A percentile compares a stretch with the other conserved stretches of the same genome.
Evolutionary conservation across 768 basidiomycete species (phyloP).

Genomic region (Hygrocybe punicea): DNA sequence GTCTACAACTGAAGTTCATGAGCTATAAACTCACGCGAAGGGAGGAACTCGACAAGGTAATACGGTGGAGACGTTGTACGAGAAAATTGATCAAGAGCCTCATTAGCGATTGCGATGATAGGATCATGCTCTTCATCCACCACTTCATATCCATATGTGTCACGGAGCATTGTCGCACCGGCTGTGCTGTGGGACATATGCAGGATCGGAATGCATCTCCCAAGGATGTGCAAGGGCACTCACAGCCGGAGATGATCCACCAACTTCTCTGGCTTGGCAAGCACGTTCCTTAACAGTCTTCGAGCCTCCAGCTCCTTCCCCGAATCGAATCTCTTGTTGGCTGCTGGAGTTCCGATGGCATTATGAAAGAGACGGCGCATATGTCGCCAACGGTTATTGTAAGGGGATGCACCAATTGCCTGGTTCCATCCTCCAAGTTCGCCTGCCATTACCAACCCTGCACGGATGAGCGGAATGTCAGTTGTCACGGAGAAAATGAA

Average conservation of each 20-base stretch:
- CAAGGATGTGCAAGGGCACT: conserved; percentile 9
- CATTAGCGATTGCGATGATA: conserved; percentile 40
- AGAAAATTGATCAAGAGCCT: conserved; percentile 42
- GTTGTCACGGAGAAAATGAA: conserved; percentile 14
- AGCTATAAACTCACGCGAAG: conserved; percentile 22
- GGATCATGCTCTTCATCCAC: conserved; percentile 36
- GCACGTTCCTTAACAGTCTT: conserved; percentile 42
- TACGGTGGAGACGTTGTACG: conserved; percentile 28
- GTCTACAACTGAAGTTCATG: not conserved
- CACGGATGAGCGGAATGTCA: conserved; percentile 8
- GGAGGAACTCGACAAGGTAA: conserved; percentile 26
- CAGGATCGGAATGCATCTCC: not conserved
- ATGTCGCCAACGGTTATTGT: conserved; percentile 39
- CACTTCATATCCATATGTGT: conserved; percentile 44
- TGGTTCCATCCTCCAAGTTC: conserved; percentile 26
- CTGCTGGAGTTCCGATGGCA: conserved; percentile 40
- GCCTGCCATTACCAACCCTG: conserved; percentile 16
- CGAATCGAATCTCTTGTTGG: conserved; percentile 32
- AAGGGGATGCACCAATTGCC: conserved; percentile 26
- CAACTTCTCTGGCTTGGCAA: conserved; percentile 37
- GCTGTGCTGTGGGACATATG: conserved; percentile 27
- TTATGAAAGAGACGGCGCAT: conserved; percentile 42
- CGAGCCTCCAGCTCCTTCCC: conserved; percentile 43
- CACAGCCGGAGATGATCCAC: conserved; percentile 41
- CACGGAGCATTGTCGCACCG: conserved; percentile 40